Percentiles rank a stretch among this genome's conserved stretches.
Conservation (phyloP, 2,329 filamentous ascomycete genomes). For the Pseudogymnoascus destructans region DNA sequence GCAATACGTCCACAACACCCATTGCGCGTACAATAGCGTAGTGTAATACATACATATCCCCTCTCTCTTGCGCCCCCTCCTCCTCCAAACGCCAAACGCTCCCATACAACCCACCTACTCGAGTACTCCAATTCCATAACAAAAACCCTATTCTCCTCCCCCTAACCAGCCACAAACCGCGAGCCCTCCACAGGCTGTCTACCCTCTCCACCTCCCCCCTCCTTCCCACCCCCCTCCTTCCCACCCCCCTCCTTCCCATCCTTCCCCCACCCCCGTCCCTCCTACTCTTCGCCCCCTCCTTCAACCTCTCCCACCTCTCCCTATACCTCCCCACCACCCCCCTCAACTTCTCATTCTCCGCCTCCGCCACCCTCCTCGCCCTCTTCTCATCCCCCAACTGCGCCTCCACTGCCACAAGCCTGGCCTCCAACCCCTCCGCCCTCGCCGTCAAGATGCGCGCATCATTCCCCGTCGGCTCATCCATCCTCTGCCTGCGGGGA, state of each 20-base stretch:
- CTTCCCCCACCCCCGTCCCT: conserved; percentile 17
- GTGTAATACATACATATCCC: background rate
- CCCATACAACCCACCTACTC: background rate
- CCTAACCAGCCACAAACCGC: background rate
- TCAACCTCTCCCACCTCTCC: conserved; percentile 56
- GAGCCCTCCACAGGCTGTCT: background rate
- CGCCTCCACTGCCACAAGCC: conserved; percentile 54
- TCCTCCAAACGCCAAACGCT: background rate
- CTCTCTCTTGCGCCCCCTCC: background rate
- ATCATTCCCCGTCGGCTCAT: conserved; percentile 24
- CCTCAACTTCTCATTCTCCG: conserved; percentile 47
- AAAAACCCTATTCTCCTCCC: background rate
- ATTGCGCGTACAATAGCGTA: background rate
- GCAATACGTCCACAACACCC: background rate
- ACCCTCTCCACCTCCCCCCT: background rate
- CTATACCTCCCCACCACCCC: conserved; percentile 42
- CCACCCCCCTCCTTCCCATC: background rate
- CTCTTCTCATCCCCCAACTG: conserved; percentile 50
- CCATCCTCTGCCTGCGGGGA: background rate
- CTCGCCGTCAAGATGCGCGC: background rate
- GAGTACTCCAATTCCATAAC: background rate
- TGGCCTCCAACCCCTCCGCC: conserved; percentile 31
- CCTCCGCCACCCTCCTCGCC: conserved; percentile 39
- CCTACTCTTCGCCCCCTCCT: conserved; percentile 44
- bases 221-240: background rate